A percentile compares a stretch with the other conserved stretches of the same genome.
phyloP scores from a whole-genome alignment of 805 yeast species.

The Metschnikowia lachancei region DNA sequence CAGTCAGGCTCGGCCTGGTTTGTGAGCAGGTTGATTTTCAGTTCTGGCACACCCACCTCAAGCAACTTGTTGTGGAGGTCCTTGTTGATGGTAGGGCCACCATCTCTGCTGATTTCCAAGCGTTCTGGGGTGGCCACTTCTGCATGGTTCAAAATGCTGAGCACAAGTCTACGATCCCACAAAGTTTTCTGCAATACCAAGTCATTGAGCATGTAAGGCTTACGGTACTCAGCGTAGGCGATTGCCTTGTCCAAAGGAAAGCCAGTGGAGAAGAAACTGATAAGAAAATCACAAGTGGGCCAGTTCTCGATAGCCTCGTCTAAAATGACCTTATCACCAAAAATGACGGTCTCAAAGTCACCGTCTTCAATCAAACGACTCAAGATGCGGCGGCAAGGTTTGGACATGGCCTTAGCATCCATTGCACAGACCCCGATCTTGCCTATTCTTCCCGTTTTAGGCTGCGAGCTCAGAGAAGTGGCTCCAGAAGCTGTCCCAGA shows the following conservation, averaged over 20 bases:
- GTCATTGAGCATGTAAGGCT: conserved; percentile 88
- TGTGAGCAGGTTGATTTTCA: conserved; percentile 58
- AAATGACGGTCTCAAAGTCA: conserved; percentile 93
- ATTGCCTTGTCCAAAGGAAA: conserved; percentile 97
- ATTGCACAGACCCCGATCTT: conserved; percentile 98
- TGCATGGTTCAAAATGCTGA: conserved; percentile 71
- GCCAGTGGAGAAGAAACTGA: conserved; percentile 92
- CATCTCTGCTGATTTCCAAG: conserved; percentile 89
- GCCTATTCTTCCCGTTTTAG: conserved; percentile 64
- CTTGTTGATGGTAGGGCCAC: conserved; percentile 82
- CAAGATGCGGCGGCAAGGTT: conserved; percentile 90
- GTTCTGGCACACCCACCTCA: conserved; percentile 36
- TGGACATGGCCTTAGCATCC: conserved; percentile 94
- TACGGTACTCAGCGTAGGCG: conserved; percentile 79
- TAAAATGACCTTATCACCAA: conserved; percentile 93
- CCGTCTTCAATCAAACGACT: conserved; percentile 87
- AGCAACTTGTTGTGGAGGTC: conserved; percentile 50
- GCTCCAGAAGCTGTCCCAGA: conserved; percentile 31
- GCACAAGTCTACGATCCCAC: conserved; percentile 96
- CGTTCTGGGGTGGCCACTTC: conserved; percentile 89
- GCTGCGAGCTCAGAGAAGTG: conserved; percentile 4
- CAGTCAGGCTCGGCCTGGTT: conserved; percentile 73
- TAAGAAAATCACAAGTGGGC: conserved; percentile 97
- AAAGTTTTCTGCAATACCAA: conserved; percentile 84
- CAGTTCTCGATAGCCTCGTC: conserved; percentile 95